Evolutionary conservation across 1,284 basidiomycete species (phyloP), one percentile per base, ranked within the genome.

Genomic region (Fomitopsis pinicola): DNA sequence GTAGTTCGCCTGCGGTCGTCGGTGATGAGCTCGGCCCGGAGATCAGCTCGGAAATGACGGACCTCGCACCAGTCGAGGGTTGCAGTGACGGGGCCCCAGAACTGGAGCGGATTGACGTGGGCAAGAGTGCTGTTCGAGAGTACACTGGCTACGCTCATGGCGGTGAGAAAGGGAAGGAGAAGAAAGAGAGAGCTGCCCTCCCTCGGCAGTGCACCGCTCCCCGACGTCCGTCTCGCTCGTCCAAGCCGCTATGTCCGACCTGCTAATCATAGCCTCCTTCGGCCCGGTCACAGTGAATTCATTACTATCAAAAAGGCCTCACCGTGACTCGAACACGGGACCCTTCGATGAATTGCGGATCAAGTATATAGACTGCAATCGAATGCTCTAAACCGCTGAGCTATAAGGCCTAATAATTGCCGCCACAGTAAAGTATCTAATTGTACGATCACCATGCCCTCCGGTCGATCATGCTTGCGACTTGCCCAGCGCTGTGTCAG

Each of bases 21-120:
- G 59, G 60, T 63, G 57, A 64, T 62, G 50, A 62, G 59, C 15
- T 38, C 48, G 17, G 55, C 15, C 55, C n/a, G 14, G 35, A 5
- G 40, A 56, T 42, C 30, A 33, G 7, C 33, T 3, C 17, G 45
- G 52, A 58, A 14, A 40, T 52, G 9, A 56, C 52, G 33, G 30
- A 86, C 86, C 78, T 88, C 86, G 66, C 87, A 89, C 85, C 86
- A 89, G 69, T 88, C 87, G 28, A 88, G 71, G 1, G 86, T 88
- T 9, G 87, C 81, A 0, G 87, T 89, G 42, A 86, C 80, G 14
- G 84, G 84, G 3, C 86, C 87, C 79, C 83, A 86, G 62, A 80
- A 73, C 10, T 66, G 65, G 44, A 57, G 60, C n/a, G 52, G 52
- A 26, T 54, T 40, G 35, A 38, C 52, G 35, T 54, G 48, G 62